Base-by-base conservation (phyloP, 2,329 filamentous ascomycete genomes). In the Trichoderma guizhouense region DNA sequence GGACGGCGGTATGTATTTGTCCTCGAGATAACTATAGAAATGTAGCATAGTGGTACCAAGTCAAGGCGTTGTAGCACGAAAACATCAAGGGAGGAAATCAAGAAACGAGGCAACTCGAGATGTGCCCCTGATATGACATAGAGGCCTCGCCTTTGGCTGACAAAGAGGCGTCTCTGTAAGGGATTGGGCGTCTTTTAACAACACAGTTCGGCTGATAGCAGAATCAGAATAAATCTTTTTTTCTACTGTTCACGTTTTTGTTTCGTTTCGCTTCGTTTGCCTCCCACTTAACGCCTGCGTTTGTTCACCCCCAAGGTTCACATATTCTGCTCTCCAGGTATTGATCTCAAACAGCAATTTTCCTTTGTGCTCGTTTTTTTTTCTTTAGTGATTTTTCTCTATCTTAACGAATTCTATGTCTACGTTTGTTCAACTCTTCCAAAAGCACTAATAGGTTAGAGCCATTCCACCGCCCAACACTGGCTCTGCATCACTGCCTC, bases 241-340 rank as follows among this genome's bases (percentile, higher is more conserved):
- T 32, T 7, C 36, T 21, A 15, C 30, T 61, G 18, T 62, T 21
- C 30, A 57, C n/a, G 7, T 14, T 47, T 6, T 9, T 18, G 21
- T 55, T 71, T 64, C 21, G 70, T 67, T 71, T 72, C 21, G 70
- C 62, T 71, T 72, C 28, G 70, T 67, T 72, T 72, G 63, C 24
- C 28, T 39, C 24, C 18, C 32, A 43, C 57, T 63, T 62, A 30
- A n/a, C 21, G 5, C 15, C 26, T 55, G 47, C 30, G 43, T 28
- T 68, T 66, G 58, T 65, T 65, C 53, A 32, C 53, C 69, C 32
- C 55, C 53, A 34, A 57, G 30, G 24, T 57, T 53, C 39, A 34
- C 32, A 62, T 53, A 30, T 43, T 28, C 15, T 15, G 36, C 2
- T 18, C 8, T 7, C 21, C 32, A 18, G 21, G 6, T 4, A 2